Evolutionary conservation across 2,329 filamentous ascomycete genomes (phyloP).

Genomic region (Colletotrichum sp.): DNA sequence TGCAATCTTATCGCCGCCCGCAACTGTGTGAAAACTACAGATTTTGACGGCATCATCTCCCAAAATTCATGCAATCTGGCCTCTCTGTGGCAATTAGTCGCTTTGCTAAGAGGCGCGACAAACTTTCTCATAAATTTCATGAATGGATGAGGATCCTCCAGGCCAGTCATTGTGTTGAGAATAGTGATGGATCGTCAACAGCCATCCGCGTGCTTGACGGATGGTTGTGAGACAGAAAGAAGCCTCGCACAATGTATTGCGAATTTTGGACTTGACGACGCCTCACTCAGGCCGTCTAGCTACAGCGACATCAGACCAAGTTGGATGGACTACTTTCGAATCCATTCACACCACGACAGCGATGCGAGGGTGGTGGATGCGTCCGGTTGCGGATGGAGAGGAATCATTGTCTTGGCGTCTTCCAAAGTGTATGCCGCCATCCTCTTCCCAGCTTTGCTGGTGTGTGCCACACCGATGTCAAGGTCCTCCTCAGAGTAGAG

Average conservation of each 20-base stretch:
- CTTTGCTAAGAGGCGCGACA: background rate
- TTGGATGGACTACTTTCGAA: background rate
- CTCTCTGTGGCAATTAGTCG: background rate
- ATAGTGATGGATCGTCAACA: background rate
- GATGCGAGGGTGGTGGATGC: background rate
- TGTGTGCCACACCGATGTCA: background rate
- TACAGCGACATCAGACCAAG: background rate
- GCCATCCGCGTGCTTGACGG: background rate
- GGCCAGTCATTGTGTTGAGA: background rate
- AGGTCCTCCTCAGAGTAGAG: background rate
- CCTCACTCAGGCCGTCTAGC: background rate
- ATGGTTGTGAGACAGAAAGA: background rate
- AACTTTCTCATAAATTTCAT: background rate
- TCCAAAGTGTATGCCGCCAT: background rate
- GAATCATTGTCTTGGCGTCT: background rate
- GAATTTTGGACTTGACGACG: background rate
- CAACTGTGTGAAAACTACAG: background rate
- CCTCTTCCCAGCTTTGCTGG: background rate
- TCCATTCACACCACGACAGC: background rate
- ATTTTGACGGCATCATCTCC: background rate
- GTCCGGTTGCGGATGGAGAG: background rate
- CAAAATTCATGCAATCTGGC: background rate
- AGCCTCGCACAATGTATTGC: background rate
- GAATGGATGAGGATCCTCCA: background rate
- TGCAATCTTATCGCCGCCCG: background rate